Base-by-base conservation (phyloP, 306 rosid species). In the Citrullus mucosospermus region DNA sequence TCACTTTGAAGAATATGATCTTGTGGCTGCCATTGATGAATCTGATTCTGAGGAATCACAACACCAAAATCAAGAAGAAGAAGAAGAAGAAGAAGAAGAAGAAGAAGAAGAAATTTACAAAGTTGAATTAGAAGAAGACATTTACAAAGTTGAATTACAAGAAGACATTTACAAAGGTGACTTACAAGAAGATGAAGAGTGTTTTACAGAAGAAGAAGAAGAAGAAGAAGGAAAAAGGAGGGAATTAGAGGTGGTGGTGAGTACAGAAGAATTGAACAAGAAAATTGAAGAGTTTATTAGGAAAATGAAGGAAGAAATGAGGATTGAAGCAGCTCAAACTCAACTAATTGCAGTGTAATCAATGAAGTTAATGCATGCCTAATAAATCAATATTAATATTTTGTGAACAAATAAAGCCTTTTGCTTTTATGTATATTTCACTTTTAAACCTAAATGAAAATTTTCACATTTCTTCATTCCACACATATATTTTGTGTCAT, bases 271-370 rank as follows among this genome's bases (percentile, higher is more conserved):
- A 81, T 73, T 92, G 81, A 89, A 92, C 82, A 84, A 83, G 77
- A 92, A 85, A 81, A 58, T 89, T 43, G 97, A 92, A 82, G 97
- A 92, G 34, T 90, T 92, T 74, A 89, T 92, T 6, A 62, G 85
- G 65, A 81, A 84, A 50, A 88, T 84, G 86, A 80, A 81, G 83
- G 83, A 82, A 34, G 81, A 86, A 77, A 80, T 83, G 63, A 66
- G 80, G 81, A 38, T 82, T 73, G 85, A 75, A 65, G 84, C 90
- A 57, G 80, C 83, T 63, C 79, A 65, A 83, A 82, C n/a, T 28
- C 78, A 75, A 36, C 80, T 39, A 20, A 80, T 86, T 73, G 82
- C 85, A 16, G 91, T 84, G 36, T 88, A 85, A 83, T 66, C 0
- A 4, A n/a, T n/a, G 11, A 59, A 44, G 13, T 44, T 44, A 56